Percentiles rank a stretch among this genome's conserved stretches.
These are phyloP conservation scores for Calendula officinalis DNA, from an alignment of 129 eudicot species.

Conservation along the genomic window DNA sequence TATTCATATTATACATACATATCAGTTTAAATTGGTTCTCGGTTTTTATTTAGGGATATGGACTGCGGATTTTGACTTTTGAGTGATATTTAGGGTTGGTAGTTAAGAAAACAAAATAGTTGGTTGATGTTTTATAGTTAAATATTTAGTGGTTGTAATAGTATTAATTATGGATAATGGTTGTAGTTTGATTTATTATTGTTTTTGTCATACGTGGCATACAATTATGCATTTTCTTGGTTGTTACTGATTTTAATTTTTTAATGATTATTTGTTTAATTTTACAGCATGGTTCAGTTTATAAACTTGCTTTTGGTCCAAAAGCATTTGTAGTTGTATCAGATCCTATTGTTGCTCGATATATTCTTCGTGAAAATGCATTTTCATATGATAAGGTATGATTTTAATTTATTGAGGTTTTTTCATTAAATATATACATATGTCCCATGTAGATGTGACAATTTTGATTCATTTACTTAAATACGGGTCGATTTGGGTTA, in stretches of 20 bases:
- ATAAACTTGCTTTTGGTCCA: conserved; percentile 99
- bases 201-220: not conserved
- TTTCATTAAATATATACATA: not conserved
- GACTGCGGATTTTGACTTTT: too few relatives aligned
- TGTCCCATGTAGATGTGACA: not conserved
- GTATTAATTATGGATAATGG: not conserved
- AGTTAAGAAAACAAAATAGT: too few relatives aligned
- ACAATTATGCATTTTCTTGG: not conserved
- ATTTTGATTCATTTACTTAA: not conserved
- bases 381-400: conserved; percentile 98
- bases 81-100: too few relatives aligned
- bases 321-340: conserved; percentile 97
- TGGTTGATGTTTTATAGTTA: too few relatives aligned
- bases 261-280: conserved; percentile 24
- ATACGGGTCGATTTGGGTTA: not conserved
- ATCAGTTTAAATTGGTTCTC: too few relatives aligned
- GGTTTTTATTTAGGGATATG: too few relatives aligned
- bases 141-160: not conserved
- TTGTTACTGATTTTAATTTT: conserved; percentile 19
- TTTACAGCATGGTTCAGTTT: conserved; percentile 91
- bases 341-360: conserved; percentile 92
- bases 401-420: not conserved
- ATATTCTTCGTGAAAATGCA: conserved; percentile 95
- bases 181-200: not conserved
- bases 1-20: not conserved